phyloP scores from a whole-genome alignment of 495 filamentous ascomycete genomes.

The Cercophora scortea region DNA sequence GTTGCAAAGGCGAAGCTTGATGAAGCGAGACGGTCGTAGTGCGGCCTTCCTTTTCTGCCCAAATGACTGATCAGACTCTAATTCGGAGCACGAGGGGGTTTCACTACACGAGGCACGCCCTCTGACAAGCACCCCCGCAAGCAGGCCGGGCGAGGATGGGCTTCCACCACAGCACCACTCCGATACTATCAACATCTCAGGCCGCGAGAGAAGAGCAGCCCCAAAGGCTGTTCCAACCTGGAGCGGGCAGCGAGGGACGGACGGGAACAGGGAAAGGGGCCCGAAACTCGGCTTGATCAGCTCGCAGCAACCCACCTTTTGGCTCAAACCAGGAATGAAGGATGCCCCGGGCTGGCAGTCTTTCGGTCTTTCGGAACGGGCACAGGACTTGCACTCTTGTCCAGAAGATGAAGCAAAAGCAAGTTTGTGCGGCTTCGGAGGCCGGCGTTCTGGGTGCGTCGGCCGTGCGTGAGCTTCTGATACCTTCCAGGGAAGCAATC shows the following conservation, averaged over 20 bases:
- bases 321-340: background rate
- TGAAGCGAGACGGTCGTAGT: background rate
- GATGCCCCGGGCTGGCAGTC: background rate
- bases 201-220: background rate
- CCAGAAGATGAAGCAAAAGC: background rate
- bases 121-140: too few relatives aligned
- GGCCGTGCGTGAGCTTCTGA: too few relatives aligned
- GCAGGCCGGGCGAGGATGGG: too few relatives aligned
- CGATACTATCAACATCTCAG: background rate
- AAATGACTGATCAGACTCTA: conserved; percentile 17
- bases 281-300: conserved; percentile 2
- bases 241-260: background rate
- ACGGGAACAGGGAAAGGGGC: background rate
- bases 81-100: background rate
- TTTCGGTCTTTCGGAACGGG: background rate
- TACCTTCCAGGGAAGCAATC: too few relatives aligned
- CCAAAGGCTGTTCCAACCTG: background rate
- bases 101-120: background rate
- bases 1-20: background rate
- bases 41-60: conserved; percentile 9
- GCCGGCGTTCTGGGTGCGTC: too few relatives aligned
- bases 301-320: conserved; percentile 15
- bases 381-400: background rate
- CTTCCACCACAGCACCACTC: too few relatives aligned
- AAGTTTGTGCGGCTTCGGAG: background rate